Percentiles rank a stretch among this genome's conserved stretches.
Evolutionary conservation across 2,329 filamentous ascomycete genomes (phyloP).

Genomic region (Penicillium sp.): DNA sequence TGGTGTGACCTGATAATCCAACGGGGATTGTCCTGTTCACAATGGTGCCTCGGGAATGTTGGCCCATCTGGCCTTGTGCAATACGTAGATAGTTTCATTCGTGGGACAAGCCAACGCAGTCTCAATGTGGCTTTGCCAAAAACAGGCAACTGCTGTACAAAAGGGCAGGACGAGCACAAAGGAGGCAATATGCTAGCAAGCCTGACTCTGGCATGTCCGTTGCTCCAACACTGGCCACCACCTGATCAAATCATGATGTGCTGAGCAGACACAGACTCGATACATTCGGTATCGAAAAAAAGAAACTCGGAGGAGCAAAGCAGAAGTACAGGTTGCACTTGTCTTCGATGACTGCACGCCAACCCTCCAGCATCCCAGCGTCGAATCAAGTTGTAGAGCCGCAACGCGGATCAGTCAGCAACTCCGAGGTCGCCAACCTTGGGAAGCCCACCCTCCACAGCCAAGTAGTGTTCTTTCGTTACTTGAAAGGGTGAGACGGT

Average conservation of each 20-base stretch:
- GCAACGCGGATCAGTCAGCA: slow-evolving; percentile 7
- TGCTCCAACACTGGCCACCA: neutral
- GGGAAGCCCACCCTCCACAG: neutral
- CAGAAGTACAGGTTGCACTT: slow-evolving; percentile 4
- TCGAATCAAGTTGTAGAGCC: slow-evolving; percentile 23
- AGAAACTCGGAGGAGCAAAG: neutral
- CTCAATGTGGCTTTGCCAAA: slow-evolving; percentile 11
- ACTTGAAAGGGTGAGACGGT: neutral
- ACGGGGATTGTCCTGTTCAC: slow-evolving; percentile 2
- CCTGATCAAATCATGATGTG: neutral
- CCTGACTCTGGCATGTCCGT: neutral
- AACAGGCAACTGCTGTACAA: slow-evolving; percentile 7
- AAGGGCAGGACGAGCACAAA: slow-evolving; percentile 2
- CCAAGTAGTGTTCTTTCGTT: slow-evolving; percentile 3
- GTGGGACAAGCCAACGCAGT: slow-evolving; percentile 12
- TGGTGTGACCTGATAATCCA: slow-evolving; percentile 1
- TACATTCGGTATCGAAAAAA: neutral
- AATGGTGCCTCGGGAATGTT: slow-evolving; percentile 11
- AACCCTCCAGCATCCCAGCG: slow-evolving; percentile 5
- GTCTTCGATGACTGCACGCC: slow-evolving; percentile 2
- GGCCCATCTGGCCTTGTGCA: slow-evolving; percentile 25
- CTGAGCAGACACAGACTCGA: neutral
- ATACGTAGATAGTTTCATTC: slow-evolving; percentile 38
- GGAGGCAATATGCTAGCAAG: neutral
- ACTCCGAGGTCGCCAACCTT: neutral